phyloP scores from a whole-genome alignment of 2,329 filamentous ascomycete species.

The Venturia asperata region DNA sequence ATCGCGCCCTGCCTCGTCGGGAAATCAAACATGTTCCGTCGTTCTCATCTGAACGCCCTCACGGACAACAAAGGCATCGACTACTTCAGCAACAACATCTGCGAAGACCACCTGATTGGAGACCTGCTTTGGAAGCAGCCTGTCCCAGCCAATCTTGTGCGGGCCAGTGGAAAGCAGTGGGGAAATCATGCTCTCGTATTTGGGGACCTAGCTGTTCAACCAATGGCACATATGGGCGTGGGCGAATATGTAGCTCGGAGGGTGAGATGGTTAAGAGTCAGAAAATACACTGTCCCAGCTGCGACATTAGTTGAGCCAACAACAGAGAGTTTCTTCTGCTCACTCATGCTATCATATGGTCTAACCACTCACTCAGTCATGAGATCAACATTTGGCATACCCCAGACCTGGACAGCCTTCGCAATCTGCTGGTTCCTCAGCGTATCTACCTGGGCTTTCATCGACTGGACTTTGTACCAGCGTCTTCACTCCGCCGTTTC shows the following conservation, averaged over 20 bases:
- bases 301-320: slow-evolving; percentile 91
- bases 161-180: slow-evolving; percentile 39
- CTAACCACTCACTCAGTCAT: slow-evolving; percentile 33
- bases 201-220: slow-evolving; percentile 84
- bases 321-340: slow-evolving; percentile 81
- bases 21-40: slow-evolving; percentile 98
- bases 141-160: slow-evolving; percentile 32
- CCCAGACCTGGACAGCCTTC: slow-evolving; percentile 63
- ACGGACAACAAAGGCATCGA: slow-evolving; percentile 66
- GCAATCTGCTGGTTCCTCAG: slow-evolving; percentile 57
- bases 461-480: slow-evolving; percentile 68
- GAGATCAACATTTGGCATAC: slow-evolving; percentile 44
- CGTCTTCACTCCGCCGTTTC: slow-evolving; percentile 67
- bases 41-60: slow-evolving; percentile 75
- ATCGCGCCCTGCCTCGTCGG: slow-evolving; percentile 90
- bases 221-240: slow-evolving; percentile 74
- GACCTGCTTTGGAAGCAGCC: slow-evolving; percentile 77
- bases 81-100: slow-evolving; percentile 92
- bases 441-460: slow-evolving; percentile 61
- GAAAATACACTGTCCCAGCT: slow-evolving; percentile 85
- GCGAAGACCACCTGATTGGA: slow-evolving; percentile 93
- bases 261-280: slow-evolving; percentile 82
- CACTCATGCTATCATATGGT: slow-evolving; percentile 34
- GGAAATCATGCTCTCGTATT: slow-evolving; percentile 77
- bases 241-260: slow-evolving; percentile 70